Conservation (phyloP, 179 eudicot species). For the Beta lomatogona region DNA sequence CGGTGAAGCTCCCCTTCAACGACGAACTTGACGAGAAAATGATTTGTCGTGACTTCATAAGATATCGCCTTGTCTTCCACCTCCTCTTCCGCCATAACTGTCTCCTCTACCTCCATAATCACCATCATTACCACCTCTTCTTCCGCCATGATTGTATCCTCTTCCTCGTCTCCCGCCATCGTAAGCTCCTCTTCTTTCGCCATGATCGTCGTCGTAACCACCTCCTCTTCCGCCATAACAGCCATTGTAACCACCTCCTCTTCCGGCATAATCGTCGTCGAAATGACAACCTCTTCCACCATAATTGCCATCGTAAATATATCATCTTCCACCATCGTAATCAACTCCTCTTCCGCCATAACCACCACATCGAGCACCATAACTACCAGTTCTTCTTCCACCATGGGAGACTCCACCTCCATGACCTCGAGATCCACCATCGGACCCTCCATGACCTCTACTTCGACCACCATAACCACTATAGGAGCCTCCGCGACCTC, state of each 20-base stretch:
- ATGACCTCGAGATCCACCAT: too few species aligned
- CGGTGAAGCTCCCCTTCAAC: background rate
- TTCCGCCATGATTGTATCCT: too few species aligned
- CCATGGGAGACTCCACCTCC: too few species aligned
- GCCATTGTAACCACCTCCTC: background rate
- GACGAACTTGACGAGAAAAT: slow-evolving; percentile 3
- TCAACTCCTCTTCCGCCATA: background rate
- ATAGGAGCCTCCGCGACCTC: background rate
- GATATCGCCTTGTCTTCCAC: background rate
- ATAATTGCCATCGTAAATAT: background rate
- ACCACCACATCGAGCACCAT: background rate
- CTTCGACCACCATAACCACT: too few species aligned
- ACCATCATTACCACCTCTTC: background rate
- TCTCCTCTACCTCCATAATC: background rate
- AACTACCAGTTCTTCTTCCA: too few species aligned
- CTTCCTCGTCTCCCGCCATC: background rate
- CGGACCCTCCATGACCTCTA: too few species aligned
- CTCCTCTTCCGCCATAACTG: background rate
- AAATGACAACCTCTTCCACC: background rate
- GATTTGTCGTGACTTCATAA: slow-evolving; percentile 15
- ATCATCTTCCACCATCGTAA: background rate
- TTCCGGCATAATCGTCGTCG: background rate
- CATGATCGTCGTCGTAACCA: background rate
- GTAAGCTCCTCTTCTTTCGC: background rate
- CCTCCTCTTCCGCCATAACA: background rate